Percentiles rank a stretch among this genome's conserved stretches.
These are phyloP conservation scores for Trichoderma guizhouense DNA, from an alignment of 2,329 filamentous ascomycete species.

Conservation along the genomic window DNA sequence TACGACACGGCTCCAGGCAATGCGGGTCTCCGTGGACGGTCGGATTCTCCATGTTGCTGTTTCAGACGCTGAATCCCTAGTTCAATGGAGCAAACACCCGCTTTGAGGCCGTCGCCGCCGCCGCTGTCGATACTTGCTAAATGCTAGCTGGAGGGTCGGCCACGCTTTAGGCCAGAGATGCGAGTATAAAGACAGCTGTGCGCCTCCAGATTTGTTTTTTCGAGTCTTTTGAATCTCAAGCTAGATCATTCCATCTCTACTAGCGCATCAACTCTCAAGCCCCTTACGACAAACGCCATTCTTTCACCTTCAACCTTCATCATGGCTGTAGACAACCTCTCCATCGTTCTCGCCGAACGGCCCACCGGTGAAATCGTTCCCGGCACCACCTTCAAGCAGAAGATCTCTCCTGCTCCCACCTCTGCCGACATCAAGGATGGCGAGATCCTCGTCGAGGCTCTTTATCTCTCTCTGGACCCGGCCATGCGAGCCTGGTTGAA, in stretches of 20 bases:
- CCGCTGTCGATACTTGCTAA: not conserved
- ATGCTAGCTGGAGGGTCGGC: not conserved
- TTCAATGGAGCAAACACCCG: conserved; percentile 14
- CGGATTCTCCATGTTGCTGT: conserved; percentile 3
- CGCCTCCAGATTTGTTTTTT: not conserved
- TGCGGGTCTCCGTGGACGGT: conserved; percentile 6
- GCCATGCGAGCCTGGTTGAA: conserved; percentile 75
- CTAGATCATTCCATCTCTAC: not conserved
- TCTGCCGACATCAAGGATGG: conserved; percentile 57
- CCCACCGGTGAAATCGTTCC: conserved; percentile 59
- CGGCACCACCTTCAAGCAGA: conserved; percentile 60
- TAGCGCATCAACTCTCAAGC: not conserved
- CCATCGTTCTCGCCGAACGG: conserved; percentile 61
- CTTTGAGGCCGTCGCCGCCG: conserved; percentile 7
- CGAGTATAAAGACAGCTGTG: conserved; percentile 11
- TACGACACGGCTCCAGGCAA: not conserved
- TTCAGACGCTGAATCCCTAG: conserved; percentile 1
- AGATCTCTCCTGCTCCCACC: conserved; percentile 49
- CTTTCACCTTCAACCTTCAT: conserved; percentile 20
- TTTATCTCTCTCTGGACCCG: conserved; percentile 69
- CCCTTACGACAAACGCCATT: not conserved
- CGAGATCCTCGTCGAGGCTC: conserved; percentile 56
- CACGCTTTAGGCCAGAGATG: not conserved
- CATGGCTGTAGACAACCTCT: conserved; percentile 45
- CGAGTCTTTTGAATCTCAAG: not conserved